Evolutionary conservation across 805 yeast genomes (phyloP).

Genomic region (Metschnikowia dekortorum): DNA sequence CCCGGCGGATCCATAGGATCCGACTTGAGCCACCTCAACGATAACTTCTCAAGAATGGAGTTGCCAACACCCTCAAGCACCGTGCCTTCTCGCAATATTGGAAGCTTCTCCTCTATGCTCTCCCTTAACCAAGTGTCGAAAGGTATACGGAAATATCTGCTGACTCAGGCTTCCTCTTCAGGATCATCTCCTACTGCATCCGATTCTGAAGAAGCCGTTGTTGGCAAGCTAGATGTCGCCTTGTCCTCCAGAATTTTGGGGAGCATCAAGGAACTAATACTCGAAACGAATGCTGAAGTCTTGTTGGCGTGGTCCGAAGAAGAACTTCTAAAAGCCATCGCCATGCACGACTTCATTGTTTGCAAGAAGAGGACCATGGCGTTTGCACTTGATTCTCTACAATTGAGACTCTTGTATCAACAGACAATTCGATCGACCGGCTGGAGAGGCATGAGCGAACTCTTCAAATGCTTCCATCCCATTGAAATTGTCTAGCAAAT

Average conservation of each 20-base stretch:
- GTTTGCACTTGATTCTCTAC: slow-evolving; percentile 9
- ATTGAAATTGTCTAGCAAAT: slow-evolving; percentile 1
- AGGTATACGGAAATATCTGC: neutral
- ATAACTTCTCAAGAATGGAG: slow-evolving; percentile 15
- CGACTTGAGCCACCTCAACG: slow-evolving; percentile 34
- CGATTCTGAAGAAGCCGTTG: slow-evolving; percentile 10
- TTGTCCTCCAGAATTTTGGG: slow-evolving; percentile 3
- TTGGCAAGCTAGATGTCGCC: slow-evolving; percentile 3
- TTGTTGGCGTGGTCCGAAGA: slow-evolving; percentile 14
- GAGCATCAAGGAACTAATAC: slow-evolving; percentile 1
- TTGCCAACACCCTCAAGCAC: slow-evolving; percentile 5
- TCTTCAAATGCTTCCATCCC: slow-evolving; percentile 1
- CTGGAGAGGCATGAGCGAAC: slow-evolving; percentile 6
- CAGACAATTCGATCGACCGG: neutral
- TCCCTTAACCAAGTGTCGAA: slow-evolving; percentile 13
- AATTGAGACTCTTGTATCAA: slow-evolving; percentile 8
- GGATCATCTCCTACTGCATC: slow-evolving; percentile 9
- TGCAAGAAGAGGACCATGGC: slow-evolving; percentile 3
- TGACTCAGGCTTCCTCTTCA: slow-evolving; percentile 5
- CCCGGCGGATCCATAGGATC: slow-evolving; percentile 92
- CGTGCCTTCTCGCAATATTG: slow-evolving; percentile 4
- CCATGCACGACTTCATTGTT: slow-evolving; percentile 12
- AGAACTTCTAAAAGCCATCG: slow-evolving; percentile 9
- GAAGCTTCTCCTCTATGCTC: slow-evolving; percentile 16
- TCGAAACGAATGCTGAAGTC: slow-evolving; percentile 1